Evolutionary conservation across 2,329 filamentous ascomycete species (phyloP).

Genomic region (Cladophialophora exuberans): DNA sequence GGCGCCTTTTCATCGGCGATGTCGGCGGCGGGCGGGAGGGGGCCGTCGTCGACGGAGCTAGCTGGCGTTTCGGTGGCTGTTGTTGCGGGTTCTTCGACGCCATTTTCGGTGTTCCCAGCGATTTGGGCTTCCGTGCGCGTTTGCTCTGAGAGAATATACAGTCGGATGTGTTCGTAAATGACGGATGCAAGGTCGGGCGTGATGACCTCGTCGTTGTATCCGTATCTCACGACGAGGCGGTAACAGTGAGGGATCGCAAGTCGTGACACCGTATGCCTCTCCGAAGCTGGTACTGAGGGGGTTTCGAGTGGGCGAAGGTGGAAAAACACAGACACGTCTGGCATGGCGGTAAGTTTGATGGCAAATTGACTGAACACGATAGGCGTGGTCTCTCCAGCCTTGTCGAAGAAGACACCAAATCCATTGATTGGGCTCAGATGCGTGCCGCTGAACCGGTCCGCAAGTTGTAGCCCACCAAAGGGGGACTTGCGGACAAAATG

Average conservation of each 20-base stretch:
- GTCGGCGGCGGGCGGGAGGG: too few relatives aligned
- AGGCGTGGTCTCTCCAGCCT: constrained; percentile 66
- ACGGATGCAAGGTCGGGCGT: constrained; percentile 64
- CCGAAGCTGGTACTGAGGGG: constrained; percentile 57
- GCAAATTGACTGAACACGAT: constrained; percentile 74
- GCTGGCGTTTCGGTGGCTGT: neutral
- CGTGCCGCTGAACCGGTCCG: constrained; percentile 43
- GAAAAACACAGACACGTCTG: constrained; percentile 73
- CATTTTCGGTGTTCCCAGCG: neutral
- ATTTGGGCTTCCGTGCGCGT: neutral
- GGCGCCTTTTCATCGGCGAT: neutral
- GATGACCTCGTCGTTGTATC: constrained; percentile 73
- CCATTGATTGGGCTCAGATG: constrained; percentile 57
- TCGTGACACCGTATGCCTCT: constrained; percentile 51
- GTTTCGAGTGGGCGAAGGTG: constrained; percentile 67
- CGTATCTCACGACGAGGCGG: constrained; percentile 69
- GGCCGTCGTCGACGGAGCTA: neutral
- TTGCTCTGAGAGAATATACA: constrained; percentile 48
- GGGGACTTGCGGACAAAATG: constrained; percentile 27
- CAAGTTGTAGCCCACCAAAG: constrained; percentile 40
- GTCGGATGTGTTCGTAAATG: constrained; percentile 62
- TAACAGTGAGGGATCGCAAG: constrained; percentile 65
- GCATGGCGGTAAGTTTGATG: constrained; percentile 68
- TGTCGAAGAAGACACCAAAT: constrained; percentile 78
- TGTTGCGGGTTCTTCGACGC: neutral